Conservation (phyloP, 192 early-diverging fungal genomes). For the Entomortierella beljakovae region DNA sequence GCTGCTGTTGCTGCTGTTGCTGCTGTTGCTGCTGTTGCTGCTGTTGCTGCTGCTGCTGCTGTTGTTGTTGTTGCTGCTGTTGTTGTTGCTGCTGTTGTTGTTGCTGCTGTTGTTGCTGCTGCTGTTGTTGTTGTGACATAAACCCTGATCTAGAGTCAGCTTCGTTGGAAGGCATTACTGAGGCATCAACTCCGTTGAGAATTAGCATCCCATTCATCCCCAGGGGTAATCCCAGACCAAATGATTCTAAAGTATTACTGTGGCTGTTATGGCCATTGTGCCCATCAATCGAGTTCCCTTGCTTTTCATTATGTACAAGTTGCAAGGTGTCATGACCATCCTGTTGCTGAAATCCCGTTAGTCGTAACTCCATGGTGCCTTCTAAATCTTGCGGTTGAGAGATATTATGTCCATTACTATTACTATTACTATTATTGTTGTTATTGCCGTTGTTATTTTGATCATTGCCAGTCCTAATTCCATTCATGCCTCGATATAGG, state of each 20-base stretch:
- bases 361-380: conserved; percentile 34
- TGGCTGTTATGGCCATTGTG: neutral
- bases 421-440: neutral
- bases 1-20: conserved; percentile 12
- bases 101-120: conserved; percentile 20
- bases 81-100: conserved; percentile 27
- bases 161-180: conserved; percentile 2
- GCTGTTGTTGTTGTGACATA: conserved; percentile 10
- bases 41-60: conserved; percentile 20
- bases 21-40: conserved; percentile 12
- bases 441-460: neutral
- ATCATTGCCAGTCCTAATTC: neutral
- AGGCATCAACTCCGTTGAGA: conserved; percentile 29
- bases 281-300: neutral
- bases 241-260: conserved; percentile 2
- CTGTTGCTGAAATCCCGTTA: conserved; percentile 22
- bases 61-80: conserved; percentile 20
- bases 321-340: conserved; percentile 16
- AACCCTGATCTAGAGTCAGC: neutral
- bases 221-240: conserved; percentile 35
- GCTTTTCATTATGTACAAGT: conserved; percentile 53
- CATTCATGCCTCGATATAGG: conserved; percentile 21
- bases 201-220: conserved; percentile 49
- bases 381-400: conserved; percentile 1
- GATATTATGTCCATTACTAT: conserved; percentile 3